Conservation (phyloP, 2,329 filamentous ascomycete species). For the Camillea tinctor region DNA sequence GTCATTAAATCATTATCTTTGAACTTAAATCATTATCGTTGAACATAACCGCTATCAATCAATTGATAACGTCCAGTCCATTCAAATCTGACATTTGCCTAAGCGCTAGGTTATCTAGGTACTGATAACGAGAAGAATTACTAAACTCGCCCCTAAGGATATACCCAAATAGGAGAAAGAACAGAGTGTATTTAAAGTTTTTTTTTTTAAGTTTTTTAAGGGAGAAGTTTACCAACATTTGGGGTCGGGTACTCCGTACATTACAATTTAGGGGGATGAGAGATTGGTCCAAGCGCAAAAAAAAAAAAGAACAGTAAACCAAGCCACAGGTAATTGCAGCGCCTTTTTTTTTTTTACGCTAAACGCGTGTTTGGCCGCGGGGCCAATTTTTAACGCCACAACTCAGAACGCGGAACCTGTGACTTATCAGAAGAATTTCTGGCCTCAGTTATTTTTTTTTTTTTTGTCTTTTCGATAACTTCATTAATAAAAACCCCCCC, state of each 20-base stretch:
- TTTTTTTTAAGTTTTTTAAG: background rate
- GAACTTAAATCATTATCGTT: no score
- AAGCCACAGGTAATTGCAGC: background rate
- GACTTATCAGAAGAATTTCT: conserved; percentile 1
- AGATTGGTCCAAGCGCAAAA: background rate
- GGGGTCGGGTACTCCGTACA: background rate
- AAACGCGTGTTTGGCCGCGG: background rate
- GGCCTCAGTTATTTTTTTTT: background rate
- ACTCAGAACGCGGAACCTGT: background rate
- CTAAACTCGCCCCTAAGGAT: no score
- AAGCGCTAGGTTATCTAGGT: no score
- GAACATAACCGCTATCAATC: no score
- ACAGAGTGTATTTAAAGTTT: no score
- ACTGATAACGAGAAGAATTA: no score
- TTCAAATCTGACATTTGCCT: no score
- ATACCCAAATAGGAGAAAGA: no score
- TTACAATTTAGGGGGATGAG: no score
- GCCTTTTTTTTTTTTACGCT: background rate
- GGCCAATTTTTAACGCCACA: background rate
- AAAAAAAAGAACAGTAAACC: background rate
- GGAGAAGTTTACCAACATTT: background rate
- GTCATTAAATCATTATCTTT: no score
- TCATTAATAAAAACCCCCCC: background rate
- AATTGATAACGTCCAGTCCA: no score
- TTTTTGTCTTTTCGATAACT: background rate